A percentile compares a stretch with the other conserved stretches of the same genome.
These are phyloP conservation scores for Sporobolomyces roseus DNA, from an alignment of 768 basidiomycete species.

Conservation along the genomic window DNA sequence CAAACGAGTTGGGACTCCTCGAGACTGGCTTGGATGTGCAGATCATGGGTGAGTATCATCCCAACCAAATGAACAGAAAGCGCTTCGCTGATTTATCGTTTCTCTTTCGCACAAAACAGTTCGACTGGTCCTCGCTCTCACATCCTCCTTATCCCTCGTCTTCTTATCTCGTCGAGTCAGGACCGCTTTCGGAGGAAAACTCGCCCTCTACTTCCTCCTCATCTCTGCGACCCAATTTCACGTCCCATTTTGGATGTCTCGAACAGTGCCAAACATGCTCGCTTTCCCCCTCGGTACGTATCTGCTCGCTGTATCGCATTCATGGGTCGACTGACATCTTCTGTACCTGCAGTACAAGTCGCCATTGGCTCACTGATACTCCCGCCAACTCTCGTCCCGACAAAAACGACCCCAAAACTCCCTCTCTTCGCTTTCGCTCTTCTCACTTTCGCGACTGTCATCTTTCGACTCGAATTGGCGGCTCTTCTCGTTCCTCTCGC, in stretches of 20 bases:
- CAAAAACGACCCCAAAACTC: slow-evolving; percentile 50
- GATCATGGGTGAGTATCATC: slow-evolving; percentile 57
- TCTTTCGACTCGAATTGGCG: slow-evolving; percentile 75
- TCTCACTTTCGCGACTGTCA: slow-evolving; percentile 63
- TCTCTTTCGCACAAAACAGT: too few species aligned
- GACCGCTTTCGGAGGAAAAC: slow-evolving; percentile 61
- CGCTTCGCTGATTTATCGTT: too few species aligned
- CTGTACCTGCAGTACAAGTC: slow-evolving; percentile 34
- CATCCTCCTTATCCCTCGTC: slow-evolving; percentile 63
- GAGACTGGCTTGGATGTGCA: slow-evolving; percentile 66
- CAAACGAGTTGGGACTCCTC: slow-evolving; percentile 53
- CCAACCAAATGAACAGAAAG: too few species aligned
- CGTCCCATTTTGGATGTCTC: slow-evolving; percentile 83
- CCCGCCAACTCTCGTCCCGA: slow-evolving; percentile 42
- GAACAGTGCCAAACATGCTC: slow-evolving; percentile 93
- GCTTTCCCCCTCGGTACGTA: slow-evolving; percentile 68
- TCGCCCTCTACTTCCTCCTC: slow-evolving; percentile 61
- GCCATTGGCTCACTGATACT: slow-evolving; percentile 30
- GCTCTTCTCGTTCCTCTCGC: slow-evolving; percentile 63
- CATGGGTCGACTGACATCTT: neutral
- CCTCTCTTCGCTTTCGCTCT: slow-evolving; percentile 55
- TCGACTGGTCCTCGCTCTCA: slow-evolving; percentile 64
- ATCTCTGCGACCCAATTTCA: slow-evolving; percentile 85
- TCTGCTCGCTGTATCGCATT: slow-evolving; percentile 15
- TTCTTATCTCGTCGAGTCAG: slow-evolving; percentile 63